Conservation (phyloP, 805 yeast genomes). For the Candida jianshihensis region DNA sequence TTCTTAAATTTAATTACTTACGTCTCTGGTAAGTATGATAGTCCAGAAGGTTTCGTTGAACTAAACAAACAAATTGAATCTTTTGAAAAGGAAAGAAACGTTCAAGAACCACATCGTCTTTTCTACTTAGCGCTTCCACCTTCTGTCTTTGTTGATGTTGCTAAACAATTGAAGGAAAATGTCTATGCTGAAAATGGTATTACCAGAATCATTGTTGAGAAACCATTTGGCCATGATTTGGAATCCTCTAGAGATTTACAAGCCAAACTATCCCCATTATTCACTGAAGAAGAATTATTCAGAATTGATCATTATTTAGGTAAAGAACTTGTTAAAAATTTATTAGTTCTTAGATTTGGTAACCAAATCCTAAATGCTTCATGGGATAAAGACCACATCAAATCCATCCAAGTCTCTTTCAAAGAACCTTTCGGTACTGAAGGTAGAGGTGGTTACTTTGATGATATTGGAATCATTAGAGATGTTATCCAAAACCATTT, state of each 20-base stretch:
- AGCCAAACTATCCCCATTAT: constrained; percentile 70
- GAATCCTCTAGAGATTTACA: constrained; percentile 73
- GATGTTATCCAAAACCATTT: constrained; percentile 98
- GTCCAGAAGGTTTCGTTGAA: constrained; percentile 61
- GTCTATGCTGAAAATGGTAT: constrained; percentile 63
- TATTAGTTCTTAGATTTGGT: constrained; percentile 83
- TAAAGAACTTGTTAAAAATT: constrained; percentile 95
- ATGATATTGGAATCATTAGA: constrained; percentile 88
- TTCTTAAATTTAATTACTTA: constrained; percentile 66
- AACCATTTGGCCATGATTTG: constrained; percentile 95
- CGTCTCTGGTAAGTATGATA: constrained; percentile 74
- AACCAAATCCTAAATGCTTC: constrained; percentile 82
- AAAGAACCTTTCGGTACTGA: constrained; percentile 99
- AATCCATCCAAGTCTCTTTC: constrained; percentile 81
- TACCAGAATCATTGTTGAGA: constrained; percentile 85
- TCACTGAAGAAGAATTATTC: constrained; percentile 84
- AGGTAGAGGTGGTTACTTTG: constrained; percentile 98
- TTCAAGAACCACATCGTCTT: constrained; percentile 61
- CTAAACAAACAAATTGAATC: constrained; percentile 49
- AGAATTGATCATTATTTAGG: constrained; percentile 98
- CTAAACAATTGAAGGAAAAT: constrained; percentile 59
- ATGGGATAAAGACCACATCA: constrained; percentile 79
- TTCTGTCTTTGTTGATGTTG: constrained; percentile 77
- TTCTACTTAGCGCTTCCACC: constrained; percentile 96
- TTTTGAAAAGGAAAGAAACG: constrained; percentile 46